These are phyloP conservation scores for Gastrolobium villosum DNA, from an alignment of 306 rosid species.

Conservation along the genomic window DNA sequence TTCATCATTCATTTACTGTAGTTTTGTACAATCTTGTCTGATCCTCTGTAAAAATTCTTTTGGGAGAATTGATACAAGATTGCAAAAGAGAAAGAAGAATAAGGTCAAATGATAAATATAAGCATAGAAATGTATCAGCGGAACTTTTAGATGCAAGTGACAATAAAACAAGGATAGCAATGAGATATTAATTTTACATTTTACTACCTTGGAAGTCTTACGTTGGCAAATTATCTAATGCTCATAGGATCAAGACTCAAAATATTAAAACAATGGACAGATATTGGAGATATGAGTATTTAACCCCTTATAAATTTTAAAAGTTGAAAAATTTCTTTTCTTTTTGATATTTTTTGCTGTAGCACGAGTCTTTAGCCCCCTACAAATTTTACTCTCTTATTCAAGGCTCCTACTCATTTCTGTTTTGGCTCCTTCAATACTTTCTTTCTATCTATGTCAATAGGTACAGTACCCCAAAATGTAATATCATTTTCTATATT, in stretches of 20 bases:
- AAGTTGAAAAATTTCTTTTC: not conserved
- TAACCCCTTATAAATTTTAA: not conserved
- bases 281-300: constrained; percentile 15
- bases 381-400: not conserved
- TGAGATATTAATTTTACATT: constrained; percentile 20
- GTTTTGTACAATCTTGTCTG: not conserved
- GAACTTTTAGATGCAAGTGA: constrained; percentile 24
- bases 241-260: not conserved
- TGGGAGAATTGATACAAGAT: constrained; percentile 18
- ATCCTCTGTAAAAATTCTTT: not conserved
- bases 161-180: constrained; percentile 11
- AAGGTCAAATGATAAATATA: constrained; percentile 13
- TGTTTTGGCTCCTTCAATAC: not conserved
- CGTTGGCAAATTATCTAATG: constrained; percentile 2
- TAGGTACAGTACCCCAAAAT: not conserved
- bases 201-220: constrained; percentile 13
- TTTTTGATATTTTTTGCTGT: constrained; percentile 26
- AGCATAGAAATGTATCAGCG: not conserved
- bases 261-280: not conserved
- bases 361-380: not conserved
- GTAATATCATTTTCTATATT: not conserved
- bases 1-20: constrained; percentile 3
- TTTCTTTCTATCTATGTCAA: not conserved
- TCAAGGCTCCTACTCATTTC: not conserved
- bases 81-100: constrained; percentile 7